phyloP scores from a whole-genome alignment of 2,329 filamentous ascomycete genomes.

The Lasiodiplodia sp. region DNA sequence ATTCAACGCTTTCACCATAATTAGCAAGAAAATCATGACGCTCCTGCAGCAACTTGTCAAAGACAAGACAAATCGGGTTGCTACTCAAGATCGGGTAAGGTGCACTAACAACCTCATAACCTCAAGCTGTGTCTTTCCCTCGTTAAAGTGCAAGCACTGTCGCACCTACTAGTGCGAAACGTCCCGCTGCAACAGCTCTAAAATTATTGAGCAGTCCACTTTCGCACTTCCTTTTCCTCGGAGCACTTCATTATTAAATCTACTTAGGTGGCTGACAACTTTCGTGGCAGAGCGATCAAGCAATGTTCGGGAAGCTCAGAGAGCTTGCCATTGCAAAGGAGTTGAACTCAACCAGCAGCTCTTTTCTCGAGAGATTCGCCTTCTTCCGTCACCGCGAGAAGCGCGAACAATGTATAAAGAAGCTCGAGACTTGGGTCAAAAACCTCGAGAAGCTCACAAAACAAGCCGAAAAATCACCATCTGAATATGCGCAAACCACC shows the following conservation, averaged over 20 bases:
- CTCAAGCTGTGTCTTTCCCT: no score
- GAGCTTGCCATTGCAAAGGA: neutral
- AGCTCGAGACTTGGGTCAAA: neutral
- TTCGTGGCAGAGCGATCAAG: neutral
- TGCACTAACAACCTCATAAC: no score
- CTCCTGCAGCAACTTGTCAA: neutral
- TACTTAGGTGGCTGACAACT: no score
- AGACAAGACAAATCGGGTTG: neutral
- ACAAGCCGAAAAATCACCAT: neutral
- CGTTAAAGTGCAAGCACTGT: no score
- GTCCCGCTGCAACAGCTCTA: no score
- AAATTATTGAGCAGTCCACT: no score
- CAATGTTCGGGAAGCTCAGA: neutral
- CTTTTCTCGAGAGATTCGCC: neutral
- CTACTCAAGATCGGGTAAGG: neutral
- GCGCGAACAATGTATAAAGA: neutral
- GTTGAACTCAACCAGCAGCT: neutral
- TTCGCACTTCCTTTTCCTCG: no score
- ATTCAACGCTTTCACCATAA: neutral
- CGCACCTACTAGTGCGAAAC: no score
- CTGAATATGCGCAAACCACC: neutral
- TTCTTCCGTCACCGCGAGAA: constrained; percentile 1
- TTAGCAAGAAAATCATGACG: neutral
- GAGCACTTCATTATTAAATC: no score
- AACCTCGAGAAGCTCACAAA: neutral